A percentile compares a stretch with the other conserved stretches of the same genome.
These are phyloP conservation scores for Ogataea polymorpha DNA, from an alignment of 805 yeast genomes.

Conservation along the genomic window DNA sequence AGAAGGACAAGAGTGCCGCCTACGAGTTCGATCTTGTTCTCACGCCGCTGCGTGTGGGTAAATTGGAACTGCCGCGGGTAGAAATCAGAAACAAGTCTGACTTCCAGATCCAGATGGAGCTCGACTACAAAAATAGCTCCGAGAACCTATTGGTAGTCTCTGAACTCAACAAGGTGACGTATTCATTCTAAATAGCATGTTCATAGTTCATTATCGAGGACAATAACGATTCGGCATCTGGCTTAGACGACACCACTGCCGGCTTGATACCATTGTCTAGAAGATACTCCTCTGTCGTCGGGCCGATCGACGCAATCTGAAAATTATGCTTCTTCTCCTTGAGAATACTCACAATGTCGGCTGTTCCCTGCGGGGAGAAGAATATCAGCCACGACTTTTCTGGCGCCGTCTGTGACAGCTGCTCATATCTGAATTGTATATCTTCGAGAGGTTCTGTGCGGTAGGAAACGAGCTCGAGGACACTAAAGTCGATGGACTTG, in stretches of 20 bases:
- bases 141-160: constrained; percentile 73
- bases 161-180: constrained; percentile 57
- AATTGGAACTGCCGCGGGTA: constrained; percentile 62
- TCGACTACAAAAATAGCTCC: constrained; percentile 64
- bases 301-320: constrained; percentile 83
- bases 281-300: constrained; percentile 76
- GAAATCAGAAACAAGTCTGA: constrained; percentile 38
- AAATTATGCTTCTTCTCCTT: constrained; percentile 17
- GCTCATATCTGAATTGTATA: constrained; percentile 37
- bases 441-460: constrained; percentile 54
- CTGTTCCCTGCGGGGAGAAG: constrained; percentile 90
- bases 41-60: constrained; percentile 77
- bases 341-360: constrained; percentile 48
- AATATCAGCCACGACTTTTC: constrained; percentile 68
- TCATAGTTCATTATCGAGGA: constrained; percentile 32
- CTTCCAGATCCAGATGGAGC: constrained; percentile 46
- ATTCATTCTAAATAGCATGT: constrained; percentile 43
- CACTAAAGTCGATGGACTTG: constrained; percentile 36
- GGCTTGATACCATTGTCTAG: constrained; percentile 50
- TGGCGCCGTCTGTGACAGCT: constrained; percentile 9
- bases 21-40: constrained; percentile 43
- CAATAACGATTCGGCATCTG: constrained; percentile 61
- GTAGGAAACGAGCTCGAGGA: constrained; percentile 66
- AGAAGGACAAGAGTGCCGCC: constrained; percentile 10
- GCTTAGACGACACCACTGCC: constrained; percentile 64